Percentiles rank a stretch among this genome's conserved stretches.
phyloP scores from a whole-genome alignment of 345 rosid genomes.

The Litchi chinensis region DNA sequence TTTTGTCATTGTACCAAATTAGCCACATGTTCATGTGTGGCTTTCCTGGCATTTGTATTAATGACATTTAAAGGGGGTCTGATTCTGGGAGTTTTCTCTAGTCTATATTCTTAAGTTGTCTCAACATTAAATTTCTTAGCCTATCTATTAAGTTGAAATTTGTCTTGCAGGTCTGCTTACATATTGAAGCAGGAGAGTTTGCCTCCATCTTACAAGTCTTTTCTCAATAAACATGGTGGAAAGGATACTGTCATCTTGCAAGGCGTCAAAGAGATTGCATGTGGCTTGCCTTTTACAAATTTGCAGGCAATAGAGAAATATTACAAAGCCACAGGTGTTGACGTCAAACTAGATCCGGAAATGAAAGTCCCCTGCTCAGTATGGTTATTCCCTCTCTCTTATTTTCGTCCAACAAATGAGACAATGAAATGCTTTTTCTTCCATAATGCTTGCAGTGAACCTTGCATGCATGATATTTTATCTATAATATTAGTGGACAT shows the following conservation, averaged over 20 bases:
- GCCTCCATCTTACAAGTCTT: constrained; percentile 89
- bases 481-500: neutral
- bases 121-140: neutral
- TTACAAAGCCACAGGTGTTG: constrained; percentile 71
- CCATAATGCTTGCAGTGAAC: neutral
- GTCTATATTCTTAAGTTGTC: neutral
- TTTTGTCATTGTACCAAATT: neutral
- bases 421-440: constrained; percentile 3
- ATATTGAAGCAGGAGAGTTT: constrained; percentile 86
- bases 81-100: neutral
- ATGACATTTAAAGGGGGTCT: neutral
- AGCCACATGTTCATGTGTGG: neutral
- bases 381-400: constrained; percentile 26
- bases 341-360: constrained; percentile 71
- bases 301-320: constrained; percentile 65
- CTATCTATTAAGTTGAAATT: constrained; percentile 16
- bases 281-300: constrained; percentile 63
- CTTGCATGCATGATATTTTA: neutral
- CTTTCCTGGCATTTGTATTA: neutral
- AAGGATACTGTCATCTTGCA: constrained; percentile 67
- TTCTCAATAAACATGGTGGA: constrained; percentile 88
- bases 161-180: constrained; percentile 77
- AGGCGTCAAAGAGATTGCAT: constrained; percentile 77
- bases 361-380: constrained; percentile 91
- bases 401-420: constrained; percentile 3